Conservation (phyloP, 1,284 basidiomycete genomes). For the Phylloporus gajari region DNA sequence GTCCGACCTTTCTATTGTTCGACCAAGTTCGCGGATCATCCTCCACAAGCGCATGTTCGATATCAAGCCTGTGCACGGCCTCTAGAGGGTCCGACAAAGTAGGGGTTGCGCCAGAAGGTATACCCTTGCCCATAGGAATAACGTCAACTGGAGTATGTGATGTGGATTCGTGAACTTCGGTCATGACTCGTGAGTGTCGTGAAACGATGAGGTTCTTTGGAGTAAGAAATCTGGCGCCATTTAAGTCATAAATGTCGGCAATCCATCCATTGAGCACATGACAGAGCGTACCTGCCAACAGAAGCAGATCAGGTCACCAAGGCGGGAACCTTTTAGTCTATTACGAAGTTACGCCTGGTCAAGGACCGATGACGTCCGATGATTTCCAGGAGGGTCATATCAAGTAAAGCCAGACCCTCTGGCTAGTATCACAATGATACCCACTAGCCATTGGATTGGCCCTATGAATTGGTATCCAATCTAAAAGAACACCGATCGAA, state of each 20-base stretch:
- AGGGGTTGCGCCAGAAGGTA: not conserved
- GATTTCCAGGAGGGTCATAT: not conserved
- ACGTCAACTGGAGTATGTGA: not conserved
- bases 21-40: constrained; percentile 5
- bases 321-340: not conserved
- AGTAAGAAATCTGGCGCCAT: not conserved
- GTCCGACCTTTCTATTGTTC: not conserved
- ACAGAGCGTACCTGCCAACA: not conserved
- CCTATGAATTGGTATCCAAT: not conserved
- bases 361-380: not conserved
- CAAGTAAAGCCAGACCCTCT: not conserved
- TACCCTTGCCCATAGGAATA: not conserved
- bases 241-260: not conserved
- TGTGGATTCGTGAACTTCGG: not conserved
- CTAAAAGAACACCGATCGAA: not conserved
- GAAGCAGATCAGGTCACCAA: not conserved
- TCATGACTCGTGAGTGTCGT: not conserved
- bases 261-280: not conserved
- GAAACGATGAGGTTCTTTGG: not conserved
- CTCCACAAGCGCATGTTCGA: not conserved
- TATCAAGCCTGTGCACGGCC: not conserved
- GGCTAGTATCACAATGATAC: not conserved
- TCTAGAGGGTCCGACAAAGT: too few relatives aligned
- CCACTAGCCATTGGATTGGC: not conserved
- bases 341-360: not conserved